Conservation (phyloP, 2,329 filamentous ascomycete genomes). For the Ophiostoma perfectum region DNA sequence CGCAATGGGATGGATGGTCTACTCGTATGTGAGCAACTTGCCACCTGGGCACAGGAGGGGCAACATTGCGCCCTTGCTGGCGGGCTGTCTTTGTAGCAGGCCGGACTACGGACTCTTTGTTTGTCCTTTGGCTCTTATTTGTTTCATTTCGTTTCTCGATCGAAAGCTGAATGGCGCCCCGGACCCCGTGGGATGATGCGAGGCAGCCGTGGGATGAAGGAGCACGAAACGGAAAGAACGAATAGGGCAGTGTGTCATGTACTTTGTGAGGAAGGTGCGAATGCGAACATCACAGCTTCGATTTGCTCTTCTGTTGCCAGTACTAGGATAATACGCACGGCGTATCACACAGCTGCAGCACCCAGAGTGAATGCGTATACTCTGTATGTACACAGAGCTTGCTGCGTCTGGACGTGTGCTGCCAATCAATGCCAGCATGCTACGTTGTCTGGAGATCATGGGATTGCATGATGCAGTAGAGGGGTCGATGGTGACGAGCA, state of each 20-base stretch:
- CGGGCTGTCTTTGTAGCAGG: background rate
- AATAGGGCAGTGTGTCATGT: background rate
- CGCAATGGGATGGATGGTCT: background rate
- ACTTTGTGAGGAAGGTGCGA: background rate
- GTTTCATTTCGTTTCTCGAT: background rate
- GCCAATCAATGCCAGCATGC: too few relatives aligned
- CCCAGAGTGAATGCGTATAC: background rate
- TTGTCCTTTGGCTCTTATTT: background rate
- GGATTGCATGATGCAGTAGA: background rate
- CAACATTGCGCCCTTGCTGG: conserved; percentile 7
- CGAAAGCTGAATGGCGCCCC: background rate
- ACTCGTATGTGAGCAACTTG: background rate
- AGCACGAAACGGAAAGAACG: background rate
- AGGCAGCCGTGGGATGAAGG: background rate
- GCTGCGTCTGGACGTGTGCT: background rate
- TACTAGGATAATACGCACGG: background rate
- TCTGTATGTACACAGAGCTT: background rate
- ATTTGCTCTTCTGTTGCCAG: background rate
- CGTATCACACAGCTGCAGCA: background rate
- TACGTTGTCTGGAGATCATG: too few relatives aligned
- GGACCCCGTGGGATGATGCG: conserved; percentile 2
- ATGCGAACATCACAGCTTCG: background rate
- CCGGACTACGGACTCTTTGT: conserved; percentile 8
- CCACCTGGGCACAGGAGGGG: background rate
- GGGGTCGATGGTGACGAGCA: background rate